Conservation (phyloP, 2,329 filamentous ascomycete genomes). For the Tolypocladium amazonense region DNA sequence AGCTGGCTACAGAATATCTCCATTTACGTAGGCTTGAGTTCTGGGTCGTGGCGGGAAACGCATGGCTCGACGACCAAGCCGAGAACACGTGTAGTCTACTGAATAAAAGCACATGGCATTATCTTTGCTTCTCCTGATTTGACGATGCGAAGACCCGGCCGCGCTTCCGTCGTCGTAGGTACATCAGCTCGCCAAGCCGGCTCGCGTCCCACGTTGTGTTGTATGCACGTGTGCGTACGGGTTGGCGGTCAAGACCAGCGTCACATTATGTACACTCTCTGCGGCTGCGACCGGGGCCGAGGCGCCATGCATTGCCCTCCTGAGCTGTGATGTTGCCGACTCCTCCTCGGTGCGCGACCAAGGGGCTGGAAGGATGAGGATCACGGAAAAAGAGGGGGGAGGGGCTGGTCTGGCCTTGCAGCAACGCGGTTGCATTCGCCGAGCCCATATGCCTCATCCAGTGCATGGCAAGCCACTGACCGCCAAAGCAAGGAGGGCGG, state of each 20-base stretch:
- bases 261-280: background rate
- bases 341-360: background rate
- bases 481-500: background rate
- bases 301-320: background rate
- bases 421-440: background rate
- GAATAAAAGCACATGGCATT: background rate
- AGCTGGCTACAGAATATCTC: background rate
- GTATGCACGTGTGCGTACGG: background rate
- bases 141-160: background rate
- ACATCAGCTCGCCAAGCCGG: background rate
- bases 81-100: background rate
- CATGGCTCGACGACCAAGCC: background rate
- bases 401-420: background rate
- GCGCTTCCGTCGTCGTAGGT: background rate
- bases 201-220: background rate
- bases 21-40: background rate
- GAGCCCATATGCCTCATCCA: background rate
- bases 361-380: background rate
- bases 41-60: background rate
- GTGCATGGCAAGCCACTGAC: background rate
- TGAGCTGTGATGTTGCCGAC: background rate
- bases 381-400: background rate
- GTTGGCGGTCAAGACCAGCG: background rate
- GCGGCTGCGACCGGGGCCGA: background rate
- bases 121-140: background rate